Evolutionary conservation across 2,329 filamentous ascomycete genomes (phyloP).

Genomic region (Magnaporthiopsis incrustans): DNA sequence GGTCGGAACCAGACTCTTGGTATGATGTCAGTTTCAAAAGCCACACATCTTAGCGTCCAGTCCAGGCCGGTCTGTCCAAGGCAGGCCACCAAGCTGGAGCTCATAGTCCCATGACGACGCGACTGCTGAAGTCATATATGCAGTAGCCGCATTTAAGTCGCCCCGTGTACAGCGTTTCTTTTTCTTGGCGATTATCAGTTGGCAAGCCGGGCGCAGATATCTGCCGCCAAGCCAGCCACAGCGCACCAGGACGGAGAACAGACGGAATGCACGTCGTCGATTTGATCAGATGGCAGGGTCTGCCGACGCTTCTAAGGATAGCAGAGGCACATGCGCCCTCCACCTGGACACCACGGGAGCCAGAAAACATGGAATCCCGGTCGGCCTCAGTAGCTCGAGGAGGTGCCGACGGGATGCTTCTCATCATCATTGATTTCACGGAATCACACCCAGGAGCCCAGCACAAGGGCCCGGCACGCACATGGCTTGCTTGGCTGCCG

Average conservation of each 20-base stretch:
- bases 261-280: not conserved
- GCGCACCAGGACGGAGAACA: not conserved
- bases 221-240: not conserved
- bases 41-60: not conserved
- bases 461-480: not conserved
- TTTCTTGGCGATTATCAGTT: not conserved
- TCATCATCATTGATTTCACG: not conserved
- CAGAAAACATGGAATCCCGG: not conserved
- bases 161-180: not conserved
- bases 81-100: not conserved
- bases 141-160: not conserved
- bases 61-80: not conserved
- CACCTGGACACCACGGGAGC: not conserved
- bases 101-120: not conserved
- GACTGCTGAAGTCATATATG: not conserved
- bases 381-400: not conserved
- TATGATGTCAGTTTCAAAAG: constrained; percentile 1
- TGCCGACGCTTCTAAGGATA: not conserved
- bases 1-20: not conserved
- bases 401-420: not conserved
- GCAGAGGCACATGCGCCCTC: not conserved
- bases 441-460: not conserved
- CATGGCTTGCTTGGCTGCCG: not conserved
- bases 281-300: not conserved
- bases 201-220: not conserved